Base-by-base conservation (phyloP, 768 basidiomycete genomes). In the Gyrodon lividus region DNA sequence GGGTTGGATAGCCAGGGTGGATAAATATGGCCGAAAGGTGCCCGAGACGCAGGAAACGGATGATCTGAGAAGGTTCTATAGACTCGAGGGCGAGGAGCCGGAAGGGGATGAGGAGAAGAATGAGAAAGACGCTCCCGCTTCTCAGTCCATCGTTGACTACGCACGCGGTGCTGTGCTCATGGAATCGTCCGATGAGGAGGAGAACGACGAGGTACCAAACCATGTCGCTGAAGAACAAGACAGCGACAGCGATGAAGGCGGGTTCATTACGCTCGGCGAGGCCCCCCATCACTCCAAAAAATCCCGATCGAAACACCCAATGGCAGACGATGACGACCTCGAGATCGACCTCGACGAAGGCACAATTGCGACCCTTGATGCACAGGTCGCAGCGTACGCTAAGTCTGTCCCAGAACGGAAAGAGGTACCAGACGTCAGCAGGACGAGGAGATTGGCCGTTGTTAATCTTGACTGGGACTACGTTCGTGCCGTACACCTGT, bases 391-490 rank as follows among this genome's bases (percentile, higher is more conserved):
- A 20, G 81, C 72, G 16, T 87, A 86, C 54, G 67, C 76, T 33
- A 70, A 80, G 58, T 61, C 66, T 17, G 66, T 72, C 3, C 78
- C 81, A 47, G 74, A 77, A 9, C 76, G 77, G 20, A 73, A 74
- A 3, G 72, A 69, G 62, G 63, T 4, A 67, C 58, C 73, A 2
- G 76, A 72, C 8, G 69, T 74, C 9, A 68, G 74, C 42, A 68
- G 61, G 9, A 93, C 92, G 2, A 77, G 73, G 48, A 79, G 96
- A 20, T 66, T 99, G 6, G 97, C 96, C 0, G 80, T 88, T 40
- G 96, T 98, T 57, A 98, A 98, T 67, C 80, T 98, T 46, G 97
- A 99, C 71, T 99, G 97, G 97, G 97, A 98, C 67, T 82, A 98
- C 70, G 83, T 98, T 45, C 87, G 88, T 49, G 92, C 96, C 0